Percentiles rank a stretch among this genome's conserved stretches.
Conservation (phyloP, 495 filamentous ascomycete genomes). For the Aspergillus hancockii region DNA sequence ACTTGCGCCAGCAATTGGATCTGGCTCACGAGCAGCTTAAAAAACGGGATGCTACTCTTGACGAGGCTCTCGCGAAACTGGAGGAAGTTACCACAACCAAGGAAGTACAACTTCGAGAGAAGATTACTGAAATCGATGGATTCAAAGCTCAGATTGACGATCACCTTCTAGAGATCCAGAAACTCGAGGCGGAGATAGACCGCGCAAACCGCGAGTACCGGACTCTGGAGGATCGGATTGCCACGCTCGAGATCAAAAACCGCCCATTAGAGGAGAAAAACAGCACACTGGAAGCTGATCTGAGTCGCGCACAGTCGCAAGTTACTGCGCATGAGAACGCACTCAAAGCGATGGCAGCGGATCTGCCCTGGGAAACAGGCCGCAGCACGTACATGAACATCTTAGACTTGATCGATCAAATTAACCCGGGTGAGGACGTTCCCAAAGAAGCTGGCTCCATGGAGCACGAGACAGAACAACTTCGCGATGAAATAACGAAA, state of each 20-base stretch:
- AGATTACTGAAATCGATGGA: slow-evolving; percentile 40
- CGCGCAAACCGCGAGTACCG: slow-evolving; percentile 35
- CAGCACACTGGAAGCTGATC: slow-evolving; percentile 42
- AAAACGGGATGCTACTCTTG: slow-evolving; percentile 39
- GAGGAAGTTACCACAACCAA: slow-evolving; percentile 37
- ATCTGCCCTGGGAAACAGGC: slow-evolving; percentile 33
- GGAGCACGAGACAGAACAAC: slow-evolving; percentile 25
- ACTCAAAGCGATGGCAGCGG: slow-evolving; percentile 44
- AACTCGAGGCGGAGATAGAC: slow-evolving; percentile 39
- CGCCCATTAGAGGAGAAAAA: slow-evolving; percentile 46
- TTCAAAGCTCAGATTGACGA: slow-evolving; percentile 44
- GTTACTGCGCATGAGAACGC: slow-evolving; percentile 45
- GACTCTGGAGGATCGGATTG: slow-evolving; percentile 39
- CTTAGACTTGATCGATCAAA: slow-evolving; percentile 43
- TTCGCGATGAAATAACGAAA: slow-evolving; percentile 32
- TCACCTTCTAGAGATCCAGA: slow-evolving; percentile 36
- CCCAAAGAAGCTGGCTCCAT: slow-evolving; percentile 24
- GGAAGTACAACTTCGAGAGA: slow-evolving; percentile 40
- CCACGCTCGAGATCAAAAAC: slow-evolving; percentile 38
- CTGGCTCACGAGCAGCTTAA: slow-evolving; percentile 40
- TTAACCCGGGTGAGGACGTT: slow-evolving; percentile 26
- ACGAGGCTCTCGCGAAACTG: slow-evolving; percentile 39
- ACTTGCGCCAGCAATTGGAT: slow-evolving; percentile 42
- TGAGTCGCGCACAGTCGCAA: slow-evolving; percentile 43
- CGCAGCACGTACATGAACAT: slow-evolving; percentile 46